Evolutionary conservation across 441 rosid species (phyloP).

Genomic region (Viola pubescens): DNA sequence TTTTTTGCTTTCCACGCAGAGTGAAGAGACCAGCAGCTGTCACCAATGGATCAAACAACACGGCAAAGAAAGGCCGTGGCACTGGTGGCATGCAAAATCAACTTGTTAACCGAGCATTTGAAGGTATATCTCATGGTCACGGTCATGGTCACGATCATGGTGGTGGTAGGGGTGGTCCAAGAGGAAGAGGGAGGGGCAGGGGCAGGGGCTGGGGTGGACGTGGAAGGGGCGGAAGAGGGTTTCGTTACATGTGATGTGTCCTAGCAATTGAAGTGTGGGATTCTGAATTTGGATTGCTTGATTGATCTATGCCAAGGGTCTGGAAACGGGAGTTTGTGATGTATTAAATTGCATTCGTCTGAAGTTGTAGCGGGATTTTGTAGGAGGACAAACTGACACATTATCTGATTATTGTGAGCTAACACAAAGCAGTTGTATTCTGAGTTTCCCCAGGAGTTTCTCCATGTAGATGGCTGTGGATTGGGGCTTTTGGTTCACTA

Average conservation of each 20-base stretch:
- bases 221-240: conserved; percentile 70
- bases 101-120: conserved; percentile 80
- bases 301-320: conserved; percentile 9
- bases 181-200: conserved; percentile 62
- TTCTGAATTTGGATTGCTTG: background rate
- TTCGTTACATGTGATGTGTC: conserved; percentile 26
- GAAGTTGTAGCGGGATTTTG: conserved; percentile 13
- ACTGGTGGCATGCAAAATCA: conserved; percentile 63
- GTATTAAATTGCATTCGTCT: conserved; percentile 16
- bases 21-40: conserved; percentile 63
- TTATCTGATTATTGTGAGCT: conserved; percentile 17
- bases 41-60: conserved; percentile 50
- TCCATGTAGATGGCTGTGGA: conserved; percentile 9
- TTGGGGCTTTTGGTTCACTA: conserved; percentile 10
- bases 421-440: conserved; percentile 1
- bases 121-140: conserved; percentile 52
- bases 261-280: background rate
- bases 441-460: conserved; percentile 1
- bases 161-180: conserved; percentile 51
- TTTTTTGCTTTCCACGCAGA: conserved; percentile 29
- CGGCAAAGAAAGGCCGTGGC: conserved; percentile 69
- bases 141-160: too few relatives aligned
- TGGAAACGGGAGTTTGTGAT: conserved; percentile 8
- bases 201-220: conserved; percentile 65
- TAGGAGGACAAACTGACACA: conserved; percentile 19